phyloP scores from a whole-genome alignment of 306 rosid species.

The Cicer pinnatifidum region DNA sequence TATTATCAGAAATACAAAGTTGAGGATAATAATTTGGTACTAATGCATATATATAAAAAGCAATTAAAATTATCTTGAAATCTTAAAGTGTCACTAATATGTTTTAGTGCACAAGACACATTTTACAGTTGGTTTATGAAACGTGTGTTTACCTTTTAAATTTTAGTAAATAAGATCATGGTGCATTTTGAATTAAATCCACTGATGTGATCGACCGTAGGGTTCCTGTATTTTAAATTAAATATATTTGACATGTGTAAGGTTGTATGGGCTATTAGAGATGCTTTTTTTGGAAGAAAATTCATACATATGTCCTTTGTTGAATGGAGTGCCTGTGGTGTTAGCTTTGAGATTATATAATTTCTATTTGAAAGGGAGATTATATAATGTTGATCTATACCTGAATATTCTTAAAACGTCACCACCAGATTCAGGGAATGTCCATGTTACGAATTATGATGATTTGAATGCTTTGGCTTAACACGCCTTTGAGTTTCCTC shows the following conservation, averaged over 20 bases:
- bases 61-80: too few species aligned
- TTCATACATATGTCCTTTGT: not conserved
- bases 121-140: not conserved
- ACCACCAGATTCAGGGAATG: not conserved
- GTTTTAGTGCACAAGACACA: slow-evolving; percentile 12
- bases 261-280: not conserved
- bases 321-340: slow-evolving; percentile 16
- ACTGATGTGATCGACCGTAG: not conserved
- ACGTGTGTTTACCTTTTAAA: not conserved
- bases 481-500: slow-evolving; percentile 38
- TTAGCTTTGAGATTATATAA: not conserved
- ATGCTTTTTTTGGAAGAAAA: not conserved
- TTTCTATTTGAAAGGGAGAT: not conserved
- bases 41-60: too few species aligned
- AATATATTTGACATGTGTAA: not conserved
- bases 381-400: not conserved
- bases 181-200: not conserved
- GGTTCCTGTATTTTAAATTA: not conserved
- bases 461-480: slow-evolving; percentile 23
- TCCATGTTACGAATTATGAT: slow-evolving; percentile 18
- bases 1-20: too few species aligned
- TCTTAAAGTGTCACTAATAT: too few species aligned
- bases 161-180: slow-evolving; percentile 10
- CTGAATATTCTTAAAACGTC: slow-evolving; percentile 1
- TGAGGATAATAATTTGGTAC: too few species aligned